These are phyloP conservation scores for Clavariopsis aquatica DNA, from an alignment of 495 filamentous ascomycete genomes.

Conservation along the genomic window DNA sequence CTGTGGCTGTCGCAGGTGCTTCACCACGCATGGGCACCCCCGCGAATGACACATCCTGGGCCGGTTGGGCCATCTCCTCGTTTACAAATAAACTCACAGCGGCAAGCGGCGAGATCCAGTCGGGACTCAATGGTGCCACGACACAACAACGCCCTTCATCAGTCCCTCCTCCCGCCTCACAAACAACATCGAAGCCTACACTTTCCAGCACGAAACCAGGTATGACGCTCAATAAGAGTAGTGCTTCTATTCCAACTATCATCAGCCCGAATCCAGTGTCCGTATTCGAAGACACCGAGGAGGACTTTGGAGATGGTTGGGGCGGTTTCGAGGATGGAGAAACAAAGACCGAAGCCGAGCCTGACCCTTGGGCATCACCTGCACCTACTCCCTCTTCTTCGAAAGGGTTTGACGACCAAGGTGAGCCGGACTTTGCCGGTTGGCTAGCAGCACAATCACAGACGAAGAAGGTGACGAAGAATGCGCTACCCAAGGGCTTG, in stretches of 20 bases:
- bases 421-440: slow-evolving; percentile 89
- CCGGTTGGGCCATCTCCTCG: slow-evolving; percentile 98
- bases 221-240: slow-evolving; percentile 39
- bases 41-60: slow-evolving; percentile 74
- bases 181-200: slow-evolving; percentile 5
- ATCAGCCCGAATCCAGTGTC: slow-evolving; percentile 23
- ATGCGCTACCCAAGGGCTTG: slow-evolving; percentile 75
- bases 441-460: slow-evolving; percentile 84
- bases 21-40: slow-evolving; percentile 73
- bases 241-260: slow-evolving; percentile 54
- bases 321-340: slow-evolving; percentile 44
- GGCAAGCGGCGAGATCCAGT: slow-evolving; percentile 80
- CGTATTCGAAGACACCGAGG: slow-evolving; percentile 53
- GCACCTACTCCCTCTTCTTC: slow-evolving; percentile 46
- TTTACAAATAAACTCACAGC: slow-evolving; percentile 91
- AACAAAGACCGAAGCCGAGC: slow-evolving; percentile 21
- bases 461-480: slow-evolving; percentile 61
- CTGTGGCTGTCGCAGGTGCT: slow-evolving; percentile 44
- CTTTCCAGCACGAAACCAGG: not conserved
- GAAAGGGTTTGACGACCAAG: slow-evolving; percentile 69
- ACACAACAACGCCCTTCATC: slow-evolving; percentile 40
- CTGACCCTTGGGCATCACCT: slow-evolving; percentile 34
- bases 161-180: slow-evolving; percentile 34
- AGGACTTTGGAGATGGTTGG: slow-evolving; percentile 55
- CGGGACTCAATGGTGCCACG: slow-evolving; percentile 44